Percentiles rank a stretch among this genome's conserved stretches.
These are phyloP conservation scores for Fusarium keratoplasticum DNA, from an alignment of 2,329 filamentous ascomycete species.

Conservation along the genomic window DNA sequence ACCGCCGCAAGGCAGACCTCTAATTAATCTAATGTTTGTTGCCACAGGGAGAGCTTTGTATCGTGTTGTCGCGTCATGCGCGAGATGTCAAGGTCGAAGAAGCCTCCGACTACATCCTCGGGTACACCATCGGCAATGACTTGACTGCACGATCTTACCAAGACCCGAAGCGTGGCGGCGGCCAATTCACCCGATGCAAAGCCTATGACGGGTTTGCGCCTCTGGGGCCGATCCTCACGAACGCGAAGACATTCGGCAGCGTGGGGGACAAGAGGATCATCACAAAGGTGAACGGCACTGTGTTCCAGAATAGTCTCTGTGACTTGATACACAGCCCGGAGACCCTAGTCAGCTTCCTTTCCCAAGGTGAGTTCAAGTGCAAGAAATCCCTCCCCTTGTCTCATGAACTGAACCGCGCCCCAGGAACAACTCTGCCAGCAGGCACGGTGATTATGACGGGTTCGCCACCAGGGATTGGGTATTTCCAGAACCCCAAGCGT, in stretches of 20 bases:
- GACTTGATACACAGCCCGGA: background rate
- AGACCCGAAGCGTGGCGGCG: background rate
- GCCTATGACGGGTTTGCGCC: background rate
- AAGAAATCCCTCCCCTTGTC: background rate
- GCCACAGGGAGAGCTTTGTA: background rate
- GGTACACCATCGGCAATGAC: background rate
- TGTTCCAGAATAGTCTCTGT: background rate
- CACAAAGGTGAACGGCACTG: background rate
- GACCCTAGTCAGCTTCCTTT: background rate
- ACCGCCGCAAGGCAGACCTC: background rate
- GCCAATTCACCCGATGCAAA: background rate
- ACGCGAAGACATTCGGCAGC: background rate
- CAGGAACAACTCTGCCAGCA: background rate
- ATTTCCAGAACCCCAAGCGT: background rate
- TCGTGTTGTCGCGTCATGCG: background rate
- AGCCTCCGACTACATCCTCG: background rate
- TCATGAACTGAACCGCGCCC: background rate
- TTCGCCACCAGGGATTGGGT: background rate
- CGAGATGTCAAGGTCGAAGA: background rate
- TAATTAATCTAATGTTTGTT: background rate
- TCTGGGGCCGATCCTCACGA: background rate
- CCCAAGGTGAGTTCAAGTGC: background rate
- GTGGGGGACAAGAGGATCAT: background rate
- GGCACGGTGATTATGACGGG: background rate
- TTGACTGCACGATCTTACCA: background rate